Evolutionary conservation across 176 grass and related monocot genomes (phyloP), one percentile per base, ranked within the genome.

Genomic region (Oryza rufipogon): DNA sequence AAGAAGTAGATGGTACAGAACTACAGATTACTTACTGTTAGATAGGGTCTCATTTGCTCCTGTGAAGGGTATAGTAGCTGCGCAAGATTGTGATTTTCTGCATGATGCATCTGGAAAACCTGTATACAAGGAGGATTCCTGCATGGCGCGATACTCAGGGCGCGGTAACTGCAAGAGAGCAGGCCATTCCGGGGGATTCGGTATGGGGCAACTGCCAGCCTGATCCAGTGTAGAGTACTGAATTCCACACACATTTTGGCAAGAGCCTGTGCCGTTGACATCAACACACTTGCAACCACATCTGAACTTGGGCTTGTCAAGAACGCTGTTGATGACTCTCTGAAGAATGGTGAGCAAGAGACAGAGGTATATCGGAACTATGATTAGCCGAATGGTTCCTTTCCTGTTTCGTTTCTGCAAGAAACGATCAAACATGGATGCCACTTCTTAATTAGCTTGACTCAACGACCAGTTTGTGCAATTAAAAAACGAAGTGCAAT

Each of bases 401-500:
- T 85, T 88, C 68, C 73, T 88, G 44, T 94, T 94, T 60, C 91
- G 89, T 70, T 86, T 94, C 89, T 94, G 89, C 83, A 87, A 78
- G 38, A 32, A 32, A 30, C 23, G 15, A 73, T 14, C 5, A 82
- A 77, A 60, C 26, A 82, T 78, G 68, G 34, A 26, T 32, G 58
- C 6, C 15, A 70, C 56, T 73, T 73, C 42, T 78, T 83, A 39
- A 39, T 39, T 39, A 88, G 74, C 12, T 73, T 32, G 25, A 73
- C 8, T 71, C 56, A 52, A 66, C 9, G 38, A 66, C 3, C 41
- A 56, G 32, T 42, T 11, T 52, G 14, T 58, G 6, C 7, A 72
- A 52, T n/a, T 70, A 64, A 17, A 26, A 25, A 74, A 23, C 46
- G 46, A 66, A 23, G 25, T 22, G 9, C 8, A 63, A 44, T 48